Conservation (phyloP, 2,329 filamentous ascomycete species). For the Knufia petricola region DNA sequence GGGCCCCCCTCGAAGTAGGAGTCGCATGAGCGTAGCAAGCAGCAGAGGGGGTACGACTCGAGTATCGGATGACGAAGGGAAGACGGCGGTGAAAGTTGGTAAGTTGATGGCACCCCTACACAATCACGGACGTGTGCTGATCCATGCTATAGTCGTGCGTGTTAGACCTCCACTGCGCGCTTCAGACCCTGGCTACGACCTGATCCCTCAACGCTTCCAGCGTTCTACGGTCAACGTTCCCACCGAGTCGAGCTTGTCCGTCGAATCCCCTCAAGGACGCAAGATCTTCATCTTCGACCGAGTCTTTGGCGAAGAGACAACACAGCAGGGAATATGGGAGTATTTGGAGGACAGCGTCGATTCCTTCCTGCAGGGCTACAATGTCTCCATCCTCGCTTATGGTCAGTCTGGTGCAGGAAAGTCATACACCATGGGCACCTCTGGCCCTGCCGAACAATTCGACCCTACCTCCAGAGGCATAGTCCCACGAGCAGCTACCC, state of each 20-base stretch:
- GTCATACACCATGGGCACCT: conserved; percentile 98
- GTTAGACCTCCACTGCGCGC: conserved; percentile 77
- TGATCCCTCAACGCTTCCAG: conserved; percentile 93
- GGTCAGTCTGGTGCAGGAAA: conserved; percentile 96
- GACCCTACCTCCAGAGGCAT: conserved; percentile 73
- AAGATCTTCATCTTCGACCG: conserved; percentile 96
- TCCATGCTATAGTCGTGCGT: conserved; percentile 60
- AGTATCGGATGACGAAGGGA: conserved; percentile 79
- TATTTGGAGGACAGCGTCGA: conserved; percentile 84
- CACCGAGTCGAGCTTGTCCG: conserved; percentile 71
- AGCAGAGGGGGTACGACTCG: conserved; percentile 59
- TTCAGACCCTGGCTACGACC: conserved; percentile 81
- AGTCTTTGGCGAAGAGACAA: conserved; percentile 74
- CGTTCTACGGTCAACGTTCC: conserved; percentile 84
- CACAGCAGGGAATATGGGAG: conserved; percentile 86
- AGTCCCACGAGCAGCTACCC: conserved; percentile 80
- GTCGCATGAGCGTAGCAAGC: conserved; percentile 68
- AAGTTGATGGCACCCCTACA: conserved; percentile 31
- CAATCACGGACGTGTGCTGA: not conserved
- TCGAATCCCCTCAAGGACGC: conserved; percentile 83
- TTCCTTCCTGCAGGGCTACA: conserved; percentile 91
- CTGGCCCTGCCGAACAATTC: conserved; percentile 67
- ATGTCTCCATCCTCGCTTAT: conserved; percentile 93
- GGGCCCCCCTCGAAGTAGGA: conserved; percentile 65
- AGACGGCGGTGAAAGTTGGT: conserved; percentile 95